These are phyloP conservation scores for Colletotrichum navitas DNA, from an alignment of 2,329 filamentous ascomycete species.

Conservation along the genomic window DNA sequence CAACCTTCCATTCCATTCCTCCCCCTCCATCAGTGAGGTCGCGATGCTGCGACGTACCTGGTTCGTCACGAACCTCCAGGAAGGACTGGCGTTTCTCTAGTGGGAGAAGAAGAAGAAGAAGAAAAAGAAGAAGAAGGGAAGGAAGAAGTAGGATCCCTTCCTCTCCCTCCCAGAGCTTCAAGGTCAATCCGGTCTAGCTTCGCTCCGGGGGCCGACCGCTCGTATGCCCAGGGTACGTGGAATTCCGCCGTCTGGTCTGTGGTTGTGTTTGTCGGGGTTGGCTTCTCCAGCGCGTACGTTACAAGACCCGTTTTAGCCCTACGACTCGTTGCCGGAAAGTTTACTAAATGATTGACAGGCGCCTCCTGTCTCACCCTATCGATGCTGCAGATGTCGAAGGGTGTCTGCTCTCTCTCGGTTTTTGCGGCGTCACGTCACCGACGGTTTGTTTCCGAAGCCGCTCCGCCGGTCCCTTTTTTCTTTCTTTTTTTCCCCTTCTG, in stretches of 20 bases:
- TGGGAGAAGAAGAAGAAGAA: neutral
- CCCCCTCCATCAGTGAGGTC: neutral
- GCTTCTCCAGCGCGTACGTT: neutral
- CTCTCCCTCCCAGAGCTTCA: neutral
- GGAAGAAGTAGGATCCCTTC: too few species aligned
- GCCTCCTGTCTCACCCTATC: neutral
- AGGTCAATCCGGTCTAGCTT: neutral
- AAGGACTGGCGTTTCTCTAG: neutral
- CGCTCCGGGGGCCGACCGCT: too few species aligned
- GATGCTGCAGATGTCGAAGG: conserved; percentile 27
- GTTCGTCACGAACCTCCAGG: neutral
- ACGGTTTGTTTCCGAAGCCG: conserved; percentile 18
- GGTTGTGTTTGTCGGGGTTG: neutral
- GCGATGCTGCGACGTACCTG: neutral
- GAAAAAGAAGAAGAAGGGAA: neutral
- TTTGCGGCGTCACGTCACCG: conserved; percentile 24
- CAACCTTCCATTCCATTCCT: neutral
- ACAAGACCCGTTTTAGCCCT: neutral
- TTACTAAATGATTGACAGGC: neutral
- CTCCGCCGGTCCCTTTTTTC: neutral
- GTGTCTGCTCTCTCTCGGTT: conserved; percentile 21
- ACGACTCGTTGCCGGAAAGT: conserved; percentile 2
- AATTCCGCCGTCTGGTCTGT: conserved; percentile 1
- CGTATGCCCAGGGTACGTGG: neutral
- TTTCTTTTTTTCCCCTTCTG: too few species aligned